These are phyloP conservation scores for Alternaria sp. DNA, from an alignment of 2,329 filamentous ascomycete genomes.

Conservation along the genomic window DNA sequence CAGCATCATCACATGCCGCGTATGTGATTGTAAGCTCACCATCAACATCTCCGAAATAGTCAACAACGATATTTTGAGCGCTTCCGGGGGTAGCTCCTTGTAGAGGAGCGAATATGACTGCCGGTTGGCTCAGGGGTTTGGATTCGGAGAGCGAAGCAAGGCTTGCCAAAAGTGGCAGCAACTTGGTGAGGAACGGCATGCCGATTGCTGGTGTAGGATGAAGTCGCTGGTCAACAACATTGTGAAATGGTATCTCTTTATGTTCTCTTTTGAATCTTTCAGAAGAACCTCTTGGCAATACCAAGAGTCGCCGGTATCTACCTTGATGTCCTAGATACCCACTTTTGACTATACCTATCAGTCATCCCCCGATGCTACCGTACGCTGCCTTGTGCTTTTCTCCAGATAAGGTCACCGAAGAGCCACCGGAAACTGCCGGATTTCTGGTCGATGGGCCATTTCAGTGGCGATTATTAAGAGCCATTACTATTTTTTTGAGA, in stretches of 20 bases:
- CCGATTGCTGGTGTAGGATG: neutral
- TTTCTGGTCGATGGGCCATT: neutral
- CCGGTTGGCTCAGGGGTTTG: neutral
- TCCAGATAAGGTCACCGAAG: neutral
- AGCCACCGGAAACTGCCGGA: neutral
- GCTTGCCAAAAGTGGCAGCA: conserved; percentile 1
- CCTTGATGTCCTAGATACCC: conserved; percentile 6
- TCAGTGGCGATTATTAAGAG: neutral
- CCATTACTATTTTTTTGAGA: neutral
- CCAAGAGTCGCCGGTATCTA: conserved; percentile 3
- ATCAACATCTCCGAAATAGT: conserved; percentile 26
- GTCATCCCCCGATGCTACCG: neutral
- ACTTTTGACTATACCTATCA: conserved; percentile 1
- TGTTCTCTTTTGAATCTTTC: neutral
- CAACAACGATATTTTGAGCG: conserved; percentile 30
- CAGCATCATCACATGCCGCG: conserved; percentile 25
- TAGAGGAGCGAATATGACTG: neutral
- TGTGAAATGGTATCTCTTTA: neutral
- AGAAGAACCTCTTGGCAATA: neutral
- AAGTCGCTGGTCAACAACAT: neutral
- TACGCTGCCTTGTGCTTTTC: neutral
- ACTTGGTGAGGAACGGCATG: conserved; percentile 1
- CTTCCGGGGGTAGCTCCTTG: neutral
- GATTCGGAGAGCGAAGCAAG: conserved; percentile 1
- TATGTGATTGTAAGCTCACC: conserved; percentile 37